Evolutionary conservation across 1,139 yeast species (phyloP), one percentile per base, ranked within the genome.

Genomic region (Hemisphaericaspora xylanilytica): DNA sequence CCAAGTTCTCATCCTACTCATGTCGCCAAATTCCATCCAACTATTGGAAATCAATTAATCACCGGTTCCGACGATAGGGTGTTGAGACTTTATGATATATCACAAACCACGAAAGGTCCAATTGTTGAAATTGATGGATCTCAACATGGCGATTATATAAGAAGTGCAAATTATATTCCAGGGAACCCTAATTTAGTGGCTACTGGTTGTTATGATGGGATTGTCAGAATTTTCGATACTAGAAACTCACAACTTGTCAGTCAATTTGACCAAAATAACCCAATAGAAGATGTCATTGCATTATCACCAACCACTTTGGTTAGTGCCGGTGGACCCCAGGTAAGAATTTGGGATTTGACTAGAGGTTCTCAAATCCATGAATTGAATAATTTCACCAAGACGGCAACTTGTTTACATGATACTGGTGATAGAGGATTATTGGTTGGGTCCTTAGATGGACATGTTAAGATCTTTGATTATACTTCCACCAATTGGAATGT

Each of bases 381-480:
- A 45, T 67, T 88, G 50, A 73, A 78, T 39, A 90, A 89, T 58
- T 94, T 92, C 68, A 92, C 92, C 49, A 92, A 92, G 61, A 85
- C 97, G 1, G 96, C 92, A 28, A 89, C 97, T 16, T 81, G 92
- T 44, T 68, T 90, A 47, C 81, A 83, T 48, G 76, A 83, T 52
- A 77, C 84, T 3, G 81, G 80, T 35, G 80, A 81, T 47, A 73
- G 81, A 36, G 95, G 96, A 9, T 69, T 92, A 38, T 64, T 92
- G 36, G 97, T 95, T 7, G 97, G 97, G 16, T 90, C 97, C 0
- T 71, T 92, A 44, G 98, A 92, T 62, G 98, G 98, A 13, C 98
- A 92, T 61, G 96, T 92, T 42, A 92, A 92, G 63, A 89, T 90
- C 34, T 87, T 92, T 59, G 97, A 90, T 61, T 79, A 87, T 26